phyloP scores from a whole-genome alignment of 1,284 basidiomycete genomes.

The Boletus sp. region DNA sequence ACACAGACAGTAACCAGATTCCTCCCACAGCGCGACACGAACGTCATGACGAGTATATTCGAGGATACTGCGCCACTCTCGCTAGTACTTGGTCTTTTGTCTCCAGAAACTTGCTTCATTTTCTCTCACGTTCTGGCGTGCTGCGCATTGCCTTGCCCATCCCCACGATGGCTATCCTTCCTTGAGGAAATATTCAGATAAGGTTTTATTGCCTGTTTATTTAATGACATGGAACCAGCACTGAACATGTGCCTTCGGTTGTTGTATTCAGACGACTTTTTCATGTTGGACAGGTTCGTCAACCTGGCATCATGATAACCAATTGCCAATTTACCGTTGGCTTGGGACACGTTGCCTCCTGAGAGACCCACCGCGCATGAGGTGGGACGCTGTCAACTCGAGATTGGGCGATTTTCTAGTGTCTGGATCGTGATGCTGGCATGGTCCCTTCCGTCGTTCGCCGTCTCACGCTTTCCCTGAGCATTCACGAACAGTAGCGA shows the following conservation, averaged over 20 bases:
- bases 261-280: conserved; percentile 10
- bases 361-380: conserved; percentile 8
- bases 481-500: background rate
- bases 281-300: conserved; percentile 8
- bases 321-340: conserved; percentile 16
- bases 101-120: conserved; percentile 7
- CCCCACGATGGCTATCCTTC: conserved; percentile 16
- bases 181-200: conserved; percentile 16
- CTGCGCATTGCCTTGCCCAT: conserved; percentile 11
- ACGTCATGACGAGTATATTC: conserved; percentile 7
- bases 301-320: background rate
- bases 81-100: conserved; percentile 1
- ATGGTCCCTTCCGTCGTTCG: conserved; percentile 1
- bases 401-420: conserved; percentile 3
- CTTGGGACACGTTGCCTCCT: conserved; percentile 6
- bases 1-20: background rate
- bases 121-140: conserved; percentile 25
- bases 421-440: conserved; percentile 6
- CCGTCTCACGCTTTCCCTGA: conserved; percentile 1
- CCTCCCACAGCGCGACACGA: conserved; percentile 15
- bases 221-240: conserved; percentile 14
- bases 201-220: conserved; percentile 23
- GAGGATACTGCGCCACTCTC: conserved; percentile 2
- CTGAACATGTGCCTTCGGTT: conserved; percentile 20
- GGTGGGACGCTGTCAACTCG: conserved; percentile 1